Evolutionary conservation across 1,139 yeast genomes (phyloP).

Genomic region (Pichia sp.): DNA sequence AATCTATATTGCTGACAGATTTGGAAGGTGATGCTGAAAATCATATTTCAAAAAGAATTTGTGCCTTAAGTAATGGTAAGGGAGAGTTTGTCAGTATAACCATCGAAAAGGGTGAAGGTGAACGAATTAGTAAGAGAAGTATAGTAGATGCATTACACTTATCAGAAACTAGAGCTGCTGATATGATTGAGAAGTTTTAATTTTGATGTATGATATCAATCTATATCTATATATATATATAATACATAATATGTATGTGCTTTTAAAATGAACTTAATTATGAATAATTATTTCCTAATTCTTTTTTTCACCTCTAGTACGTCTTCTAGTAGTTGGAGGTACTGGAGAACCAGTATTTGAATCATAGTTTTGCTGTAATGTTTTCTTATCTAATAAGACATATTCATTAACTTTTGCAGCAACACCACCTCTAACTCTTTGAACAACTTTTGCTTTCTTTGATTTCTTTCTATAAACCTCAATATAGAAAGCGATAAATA

Average conservation of each 20-base stretch:
- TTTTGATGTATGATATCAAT: too few relatives aligned
- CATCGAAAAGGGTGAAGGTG: slow-evolving; percentile 35
- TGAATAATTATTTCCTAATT: too few relatives aligned
- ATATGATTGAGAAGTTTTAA: slow-evolving; percentile 22
- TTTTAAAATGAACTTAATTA: too few relatives aligned
- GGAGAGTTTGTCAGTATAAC: slow-evolving; percentile 32
- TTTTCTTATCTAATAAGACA: slow-evolving; percentile 47
- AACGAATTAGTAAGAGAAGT: slow-evolving; percentile 37
- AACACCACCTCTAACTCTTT: slow-evolving; percentile 71
- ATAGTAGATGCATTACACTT: slow-evolving; percentile 42
- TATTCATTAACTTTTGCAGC: slow-evolving; percentile 67
- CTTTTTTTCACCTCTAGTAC: slow-evolving; percentile 10
- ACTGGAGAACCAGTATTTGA: slow-evolving; percentile 31
- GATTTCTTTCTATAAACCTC: slow-evolving; percentile 63
- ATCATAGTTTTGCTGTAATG: slow-evolving; percentile 28
- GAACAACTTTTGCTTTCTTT: slow-evolving; percentile 47
- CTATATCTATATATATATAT: too few relatives aligned
- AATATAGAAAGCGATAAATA: slow-evolving; percentile 91
- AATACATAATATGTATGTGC: too few relatives aligned
- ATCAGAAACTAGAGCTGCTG: slow-evolving; percentile 37
- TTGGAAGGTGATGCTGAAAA: slow-evolving; percentile 81
- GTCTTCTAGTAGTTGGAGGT: slow-evolving; percentile 26
- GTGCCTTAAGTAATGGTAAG: slow-evolving; percentile 31
- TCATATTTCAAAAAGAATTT: slow-evolving; percentile 39
- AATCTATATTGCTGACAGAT: slow-evolving; percentile 52